Conservation (phyloP, 75 land plant genomes). For the Chamaecyparis obtusa region DNA sequence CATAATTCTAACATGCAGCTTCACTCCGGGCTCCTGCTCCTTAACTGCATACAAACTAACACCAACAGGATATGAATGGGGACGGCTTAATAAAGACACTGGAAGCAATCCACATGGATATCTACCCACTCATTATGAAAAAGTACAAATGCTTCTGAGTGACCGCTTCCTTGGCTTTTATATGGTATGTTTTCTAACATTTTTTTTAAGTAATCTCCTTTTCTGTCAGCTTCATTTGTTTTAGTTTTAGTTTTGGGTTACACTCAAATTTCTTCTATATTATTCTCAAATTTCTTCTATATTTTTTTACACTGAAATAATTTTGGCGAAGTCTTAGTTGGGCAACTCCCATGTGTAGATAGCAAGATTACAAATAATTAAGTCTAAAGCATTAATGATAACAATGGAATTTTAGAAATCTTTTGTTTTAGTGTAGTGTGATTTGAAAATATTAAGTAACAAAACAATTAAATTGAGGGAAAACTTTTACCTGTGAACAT, state of each 20-base stretch:
- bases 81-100: constrained; percentile 90
- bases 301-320: not conserved
- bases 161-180: constrained; percentile 98
- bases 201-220: not conserved
- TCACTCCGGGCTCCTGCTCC: constrained; percentile 98
- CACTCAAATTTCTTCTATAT: not conserved
- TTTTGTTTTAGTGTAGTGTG: not conserved
- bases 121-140: constrained; percentile 96
- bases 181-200: constrained; percentile 61
- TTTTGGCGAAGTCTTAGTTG: not conserved
- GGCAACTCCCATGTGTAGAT: not conserved
- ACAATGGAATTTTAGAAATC: not conserved
- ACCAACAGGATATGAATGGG: constrained; percentile 98
- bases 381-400: not conserved
- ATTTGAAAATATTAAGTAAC: not conserved
- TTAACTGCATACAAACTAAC: constrained; percentile 99
- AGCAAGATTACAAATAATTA: not conserved
- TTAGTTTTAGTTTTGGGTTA: not conserved
- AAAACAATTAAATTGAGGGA: too few species aligned
- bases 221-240: not conserved
- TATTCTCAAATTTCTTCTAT: not conserved
- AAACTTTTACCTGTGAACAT: not conserved
- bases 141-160: constrained; percentile 99
- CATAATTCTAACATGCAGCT: constrained; percentile 96
- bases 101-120: constrained; percentile 99